Evolutionary conservation across 805 yeast genomes (phyloP).

Genomic region (Kluyveromyces lactis): DNA sequence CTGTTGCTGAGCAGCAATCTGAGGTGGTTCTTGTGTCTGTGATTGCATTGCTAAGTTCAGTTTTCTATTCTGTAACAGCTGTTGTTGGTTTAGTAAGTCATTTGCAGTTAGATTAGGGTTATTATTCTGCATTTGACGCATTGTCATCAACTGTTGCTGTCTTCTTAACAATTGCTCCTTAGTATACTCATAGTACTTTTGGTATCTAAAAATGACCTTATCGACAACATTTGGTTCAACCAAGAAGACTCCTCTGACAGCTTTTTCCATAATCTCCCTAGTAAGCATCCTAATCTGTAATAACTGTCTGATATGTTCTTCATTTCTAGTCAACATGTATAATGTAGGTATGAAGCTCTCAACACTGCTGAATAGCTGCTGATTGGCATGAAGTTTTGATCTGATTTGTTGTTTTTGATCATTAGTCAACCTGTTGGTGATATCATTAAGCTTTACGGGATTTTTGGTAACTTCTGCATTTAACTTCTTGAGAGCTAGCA

Average conservation of each 20-base stretch:
- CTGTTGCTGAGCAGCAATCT: constrained; percentile 9
- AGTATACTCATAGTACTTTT: constrained; percentile 66
- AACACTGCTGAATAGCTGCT: constrained; percentile 54
- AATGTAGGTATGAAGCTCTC: constrained; percentile 75
- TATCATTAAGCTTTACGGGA: constrained; percentile 58
- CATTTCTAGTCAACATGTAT: constrained; percentile 64
- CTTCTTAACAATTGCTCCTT: constrained; percentile 46
- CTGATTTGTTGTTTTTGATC: constrained; percentile 57
- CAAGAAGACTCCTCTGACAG: constrained; percentile 54
- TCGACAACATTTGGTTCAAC: constrained; percentile 69
- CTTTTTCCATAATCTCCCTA: constrained; percentile 62
- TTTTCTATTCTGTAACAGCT: constrained; percentile 16
- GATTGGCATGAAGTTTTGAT: constrained; percentile 39
- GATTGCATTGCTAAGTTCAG: constrained; percentile 18
- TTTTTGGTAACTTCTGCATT: constrained; percentile 62
- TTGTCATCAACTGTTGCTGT: constrained; percentile 30
- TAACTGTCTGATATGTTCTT: constrained; percentile 66
- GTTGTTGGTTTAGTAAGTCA: constrained; percentile 18
- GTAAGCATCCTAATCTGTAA: constrained; percentile 75
- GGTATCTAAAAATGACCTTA: constrained; percentile 63
- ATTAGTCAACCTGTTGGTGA: constrained; percentile 50
- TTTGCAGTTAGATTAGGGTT: constrained; percentile 6
- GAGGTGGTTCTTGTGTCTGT: constrained; percentile 9
- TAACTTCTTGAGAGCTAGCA: constrained; percentile 50
- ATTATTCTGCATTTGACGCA: constrained; percentile 29